Base-by-base conservation (phyloP, 352 stramenopile genomes). In the Globisporangium irregulare region DNA sequence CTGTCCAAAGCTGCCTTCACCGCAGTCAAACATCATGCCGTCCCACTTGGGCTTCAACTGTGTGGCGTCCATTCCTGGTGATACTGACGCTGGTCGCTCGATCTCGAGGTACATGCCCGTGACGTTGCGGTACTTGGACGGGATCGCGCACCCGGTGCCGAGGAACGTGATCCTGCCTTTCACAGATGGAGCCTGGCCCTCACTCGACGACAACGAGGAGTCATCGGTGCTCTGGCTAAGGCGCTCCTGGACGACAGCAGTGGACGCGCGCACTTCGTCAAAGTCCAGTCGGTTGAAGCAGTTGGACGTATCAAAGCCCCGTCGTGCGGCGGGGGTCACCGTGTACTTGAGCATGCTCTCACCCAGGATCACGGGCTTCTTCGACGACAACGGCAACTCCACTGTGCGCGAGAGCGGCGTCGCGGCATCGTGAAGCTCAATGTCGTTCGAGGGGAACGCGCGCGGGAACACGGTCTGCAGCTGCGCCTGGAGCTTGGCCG, bases 61-160 rank as follows among this genome's bases (percentile, higher is more conserved):
- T 6, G 41, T 38, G 24, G 6, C 51, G 0, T 36, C 25, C 6
- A n/a, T 15, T 53, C 62, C 7, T 7, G 43, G 56, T 9, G 18
- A 51, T 25, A 32, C 18, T 32, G 9, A 51, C n/a, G 43, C 18
- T 57, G 53, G 59, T 20, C 62, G 32, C 24, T 72, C 74, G 6
- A 98, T 64, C 71, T 90, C 75, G 18, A 99, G 53, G 68, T 97
- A 97, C 69, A 98, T 99, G 43, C 94, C 94, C 2, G 91, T 98
- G 41, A 99, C 97, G 80, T 99, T 99, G 64, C 97, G 91, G 73
- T 99, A 98, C 78, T 99, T 99, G 68, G 95, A 99, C 43, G 97
- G 97, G 29, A 99, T 93, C 29, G 97, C 97, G 25, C 93, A 98
- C 0, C 97, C 97, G 0, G 97, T 99, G 25, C 97, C 97, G 1